These are phyloP conservation scores for Solanum clarkiae DNA, from an alignment of 257 asterid genomes.

Conservation along the genomic window DNA sequence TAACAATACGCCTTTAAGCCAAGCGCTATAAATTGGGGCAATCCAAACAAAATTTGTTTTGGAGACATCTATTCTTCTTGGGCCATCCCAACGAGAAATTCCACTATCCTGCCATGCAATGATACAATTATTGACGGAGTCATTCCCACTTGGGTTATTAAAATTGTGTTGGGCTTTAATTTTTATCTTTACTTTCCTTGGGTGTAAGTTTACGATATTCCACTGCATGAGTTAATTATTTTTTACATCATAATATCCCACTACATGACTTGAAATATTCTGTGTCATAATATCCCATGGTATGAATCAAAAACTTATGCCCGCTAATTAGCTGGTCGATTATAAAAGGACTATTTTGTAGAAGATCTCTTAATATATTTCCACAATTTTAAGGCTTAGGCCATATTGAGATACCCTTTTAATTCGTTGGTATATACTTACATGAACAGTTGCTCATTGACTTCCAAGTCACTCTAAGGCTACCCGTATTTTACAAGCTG, in stretches of 20 bases:
- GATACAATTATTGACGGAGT: background rate
- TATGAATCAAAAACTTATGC: background rate
- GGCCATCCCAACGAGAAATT: background rate
- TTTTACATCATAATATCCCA: background rate
- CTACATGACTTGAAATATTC: too few relatives aligned
- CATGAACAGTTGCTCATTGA: background rate
- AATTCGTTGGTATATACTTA: background rate
- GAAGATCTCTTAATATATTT: background rate
- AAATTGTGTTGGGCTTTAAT: too few relatives aligned
- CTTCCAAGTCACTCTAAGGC: too few relatives aligned
- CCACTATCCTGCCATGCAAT: background rate
- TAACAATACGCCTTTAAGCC: too few relatives aligned
- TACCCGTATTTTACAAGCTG: too few relatives aligned
- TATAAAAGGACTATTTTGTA: background rate
- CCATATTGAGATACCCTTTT: background rate
- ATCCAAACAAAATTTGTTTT: background rate
- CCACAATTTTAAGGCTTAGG: background rate
- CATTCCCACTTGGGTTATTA: background rate
- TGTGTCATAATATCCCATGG: too few relatives aligned
- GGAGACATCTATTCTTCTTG: background rate
- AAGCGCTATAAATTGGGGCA: background rate
- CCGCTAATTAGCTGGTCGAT: background rate
- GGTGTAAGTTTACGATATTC: too few relatives aligned
- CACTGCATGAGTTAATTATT: too few relatives aligned
- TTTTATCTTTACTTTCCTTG: too few relatives aligned